Conservation (phyloP, 371 early-diverging fungal genomes). For the Mortierella sp. region DNA sequence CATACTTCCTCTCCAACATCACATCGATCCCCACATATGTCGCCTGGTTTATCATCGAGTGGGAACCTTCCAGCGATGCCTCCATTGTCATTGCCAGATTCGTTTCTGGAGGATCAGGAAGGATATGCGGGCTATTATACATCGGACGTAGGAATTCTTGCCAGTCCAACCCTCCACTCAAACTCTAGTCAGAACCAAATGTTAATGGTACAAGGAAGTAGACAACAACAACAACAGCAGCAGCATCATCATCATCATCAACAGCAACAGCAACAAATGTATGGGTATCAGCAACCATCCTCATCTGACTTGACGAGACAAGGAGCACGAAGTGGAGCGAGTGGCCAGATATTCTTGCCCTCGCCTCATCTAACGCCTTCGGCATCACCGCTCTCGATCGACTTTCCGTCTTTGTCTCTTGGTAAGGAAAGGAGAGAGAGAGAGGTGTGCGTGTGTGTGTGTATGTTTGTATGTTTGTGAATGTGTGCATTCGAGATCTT, state of each 20-base stretch:
- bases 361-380: conserved; percentile 45
- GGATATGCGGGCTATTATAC: conserved; percentile 50
- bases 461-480: too few species aligned
- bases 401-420: conserved; percentile 40
- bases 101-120: conserved; percentile 45
- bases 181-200: background rate
- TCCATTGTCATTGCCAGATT: conserved; percentile 38
- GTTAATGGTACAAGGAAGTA: too few species aligned
- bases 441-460: too few species aligned
- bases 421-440: conserved; percentile 22
- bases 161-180: conserved; percentile 3
- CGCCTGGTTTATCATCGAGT: conserved; percentile 27
- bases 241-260: background rate
- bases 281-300: conserved; percentile 1
- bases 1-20: conserved; percentile 15
- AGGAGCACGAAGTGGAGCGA: conserved; percentile 12
- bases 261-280: conserved; percentile 11
- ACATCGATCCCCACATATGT: conserved; percentile 34
- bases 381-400: conserved; percentile 31
- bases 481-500: too few species aligned
- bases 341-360: conserved; percentile 22
- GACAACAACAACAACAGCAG: background rate
- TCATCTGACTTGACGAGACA: conserved; percentile 17
- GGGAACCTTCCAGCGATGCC: conserved; percentile 14
- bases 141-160: conserved; percentile 42